A percentile compares a stretch with the other conserved stretches of the same genome.
Conservation (phyloP, 2,329 filamentous ascomycete genomes). For the Cladosporium sphaerospermum region DNA sequence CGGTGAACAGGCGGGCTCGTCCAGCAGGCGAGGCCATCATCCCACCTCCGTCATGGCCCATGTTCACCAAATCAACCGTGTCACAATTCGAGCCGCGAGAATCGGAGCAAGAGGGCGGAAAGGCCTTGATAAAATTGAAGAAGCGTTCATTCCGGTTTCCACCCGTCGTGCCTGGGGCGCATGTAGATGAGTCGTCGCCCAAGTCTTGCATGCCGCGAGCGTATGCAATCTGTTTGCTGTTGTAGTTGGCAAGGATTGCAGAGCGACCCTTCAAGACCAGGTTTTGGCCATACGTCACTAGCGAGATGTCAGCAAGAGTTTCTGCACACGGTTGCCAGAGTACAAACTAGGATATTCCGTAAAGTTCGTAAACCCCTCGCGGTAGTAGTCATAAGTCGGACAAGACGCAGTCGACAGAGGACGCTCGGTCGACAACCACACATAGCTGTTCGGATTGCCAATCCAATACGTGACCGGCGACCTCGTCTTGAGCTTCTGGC, state of each 20-base stretch:
- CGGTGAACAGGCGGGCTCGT: slow-evolving; percentile 31
- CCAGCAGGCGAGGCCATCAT: slow-evolving; percentile 33
- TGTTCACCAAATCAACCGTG: slow-evolving; percentile 31
- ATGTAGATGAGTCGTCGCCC: slow-evolving; percentile 30
- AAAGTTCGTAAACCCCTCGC: slow-evolving; percentile 31
- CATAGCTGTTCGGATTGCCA: slow-evolving; percentile 32
- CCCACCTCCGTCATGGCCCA: slow-evolving; percentile 30
- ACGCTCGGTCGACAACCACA: slow-evolving; percentile 28
- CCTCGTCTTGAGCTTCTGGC: slow-evolving; percentile 20
- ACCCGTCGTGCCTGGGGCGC: slow-evolving; percentile 29
- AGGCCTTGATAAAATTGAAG: slow-evolving; percentile 33
- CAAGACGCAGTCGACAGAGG: slow-evolving; percentile 27
- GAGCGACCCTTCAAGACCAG: slow-evolving; percentile 27
- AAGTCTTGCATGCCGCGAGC: slow-evolving; percentile 30
- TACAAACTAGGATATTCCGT: slow-evolving; percentile 19
- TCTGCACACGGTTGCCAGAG: too few relatives aligned
- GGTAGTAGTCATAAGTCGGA: slow-evolving; percentile 25
- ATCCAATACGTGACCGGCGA: slow-evolving; percentile 30
- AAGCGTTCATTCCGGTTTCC: slow-evolving; percentile 34
- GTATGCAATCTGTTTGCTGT: slow-evolving; percentile 30
- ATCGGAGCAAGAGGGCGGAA: slow-evolving; percentile 27
- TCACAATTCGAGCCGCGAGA: slow-evolving; percentile 25
- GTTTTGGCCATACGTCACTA: slow-evolving; percentile 23
- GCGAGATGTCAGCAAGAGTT: background rate
- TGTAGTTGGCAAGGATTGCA: slow-evolving; percentile 30